Evolutionary conservation across 2,329 filamentous ascomycete genomes (phyloP), one percentile per base, ranked within the genome.

Genomic region (Dactylonectria estremocensis): DNA sequence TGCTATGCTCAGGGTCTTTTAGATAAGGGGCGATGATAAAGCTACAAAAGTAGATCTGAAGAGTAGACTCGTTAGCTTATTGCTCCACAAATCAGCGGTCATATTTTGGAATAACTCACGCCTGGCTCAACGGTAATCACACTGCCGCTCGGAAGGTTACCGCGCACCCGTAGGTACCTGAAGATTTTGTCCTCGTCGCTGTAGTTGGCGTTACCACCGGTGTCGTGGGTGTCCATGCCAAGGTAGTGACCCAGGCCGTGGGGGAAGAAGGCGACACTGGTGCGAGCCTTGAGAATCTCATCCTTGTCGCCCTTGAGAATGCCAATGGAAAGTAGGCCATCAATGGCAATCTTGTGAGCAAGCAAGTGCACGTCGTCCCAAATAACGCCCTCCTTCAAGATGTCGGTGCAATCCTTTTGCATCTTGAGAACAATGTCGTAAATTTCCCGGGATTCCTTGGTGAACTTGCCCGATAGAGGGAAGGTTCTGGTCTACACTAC

Each of bases 121-220:
- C 96, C 96, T 13, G 96, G 96, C 84, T 99, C 96, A 45, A 98
- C 95, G 0, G 96, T 99, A 60, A 99, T 91, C 24, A 99, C 94
- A 56, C 92, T 92, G 8, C 93, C 92, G 0, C 90, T 91, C 0
- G 94, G 94, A 54, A 98, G 80, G 22, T 83, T 87, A 13, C 93
- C 92, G 60, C 96, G 86, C 45, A 97, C 91, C 50, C 96, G 87
- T 67, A 99, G 84, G 78, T 98, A 98, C 60, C 90, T 88, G 83
- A 98, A 98, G 87, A 98, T 90, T 40, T 89, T 85, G 79, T 99
- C 95, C 67, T 88, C 84, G 78, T 99, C 96, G 9, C 85, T 85
- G 75, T 93, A 94, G 80, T 95, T 92, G 40, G 93, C 86, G 78
- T 94, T 91, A 22, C 93, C 93, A 68, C 92, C 93, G 0, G 91